Evolutionary conservation across 805 yeast species (phyloP).

Genomic region (Monosporozyma aerobia): DNA sequence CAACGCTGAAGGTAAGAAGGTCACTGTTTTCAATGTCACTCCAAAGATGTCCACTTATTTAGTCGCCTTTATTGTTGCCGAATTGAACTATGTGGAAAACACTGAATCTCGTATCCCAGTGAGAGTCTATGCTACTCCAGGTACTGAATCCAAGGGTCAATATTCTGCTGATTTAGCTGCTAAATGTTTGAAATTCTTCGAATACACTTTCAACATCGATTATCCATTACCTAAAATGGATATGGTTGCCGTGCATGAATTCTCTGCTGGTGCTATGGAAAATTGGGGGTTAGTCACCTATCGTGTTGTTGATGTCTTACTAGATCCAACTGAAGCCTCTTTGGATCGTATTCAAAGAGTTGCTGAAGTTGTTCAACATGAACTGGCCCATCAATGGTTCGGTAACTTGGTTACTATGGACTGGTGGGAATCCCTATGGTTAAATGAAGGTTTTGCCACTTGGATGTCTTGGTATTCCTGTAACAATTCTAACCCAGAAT

Average conservation of each 20-base stretch:
- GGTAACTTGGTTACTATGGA: constrained; percentile 85
- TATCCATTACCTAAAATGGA: constrained; percentile 80
- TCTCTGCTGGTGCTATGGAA: constrained; percentile 84
- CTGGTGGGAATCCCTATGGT: constrained; percentile 92
- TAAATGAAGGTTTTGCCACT: constrained; percentile 85
- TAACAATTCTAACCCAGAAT: constrained; percentile 63
- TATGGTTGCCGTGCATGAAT: constrained; percentile 61
- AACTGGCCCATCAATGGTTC: constrained; percentile 87
- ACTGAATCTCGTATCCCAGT: constrained; percentile 38
- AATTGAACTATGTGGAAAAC: constrained; percentile 51
- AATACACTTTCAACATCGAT: constrained; percentile 53
- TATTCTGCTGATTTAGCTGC: constrained; percentile 60
- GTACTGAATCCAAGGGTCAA: constrained; percentile 48
- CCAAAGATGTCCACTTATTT: constrained; percentile 67
- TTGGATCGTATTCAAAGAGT: constrained; percentile 48
- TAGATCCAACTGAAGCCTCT: constrained; percentile 30
- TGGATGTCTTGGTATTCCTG: constrained; percentile 54
- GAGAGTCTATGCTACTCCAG: constrained; percentile 52
- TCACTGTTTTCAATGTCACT: constrained; percentile 50
- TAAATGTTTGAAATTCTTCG: constrained; percentile 55
- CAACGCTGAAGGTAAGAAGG: constrained; percentile 30
- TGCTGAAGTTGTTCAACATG: constrained; percentile 77
- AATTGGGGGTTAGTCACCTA: constrained; percentile 78
- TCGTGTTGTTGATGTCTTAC: constrained; percentile 47
- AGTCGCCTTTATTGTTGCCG: constrained; percentile 67